A percentile compares a stretch with the other conserved stretches of the same genome.
Conservation (phyloP, 768 basidiomycete species). For the Auricularia sp. region DNA sequence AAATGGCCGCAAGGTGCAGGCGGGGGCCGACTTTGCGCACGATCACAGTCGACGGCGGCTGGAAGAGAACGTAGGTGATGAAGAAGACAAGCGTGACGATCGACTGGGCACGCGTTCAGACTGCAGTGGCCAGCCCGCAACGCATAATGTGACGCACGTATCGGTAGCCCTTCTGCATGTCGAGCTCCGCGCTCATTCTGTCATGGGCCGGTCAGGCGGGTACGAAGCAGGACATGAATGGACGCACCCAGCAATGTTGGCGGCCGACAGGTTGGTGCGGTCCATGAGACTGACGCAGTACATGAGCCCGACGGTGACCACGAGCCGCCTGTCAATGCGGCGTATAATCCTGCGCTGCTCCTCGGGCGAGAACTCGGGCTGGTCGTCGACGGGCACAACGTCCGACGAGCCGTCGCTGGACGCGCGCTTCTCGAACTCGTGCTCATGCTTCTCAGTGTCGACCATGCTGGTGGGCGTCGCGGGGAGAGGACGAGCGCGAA, state of each 20-base stretch:
- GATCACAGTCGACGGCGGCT: neutral
- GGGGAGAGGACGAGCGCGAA: no score
- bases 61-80: conserved; percentile 14
- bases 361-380: neutral
- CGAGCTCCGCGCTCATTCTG: neutral
- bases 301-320: neutral
- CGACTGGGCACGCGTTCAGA: conserved; percentile 9
- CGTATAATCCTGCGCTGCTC: neutral
- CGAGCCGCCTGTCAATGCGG: neutral
- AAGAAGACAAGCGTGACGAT: conserved; percentile 21
- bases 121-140: no score
- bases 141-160: neutral
- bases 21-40: neutral
- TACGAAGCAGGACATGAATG: no score
- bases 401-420: no score
- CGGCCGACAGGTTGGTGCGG: neutral
- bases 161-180: neutral
- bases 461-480: no score
- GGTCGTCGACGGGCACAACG: neutral
- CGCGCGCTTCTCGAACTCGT: neutral
- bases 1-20: neutral
- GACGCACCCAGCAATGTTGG: neutral
- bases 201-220: neutral
- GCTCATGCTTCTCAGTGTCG: neutral
- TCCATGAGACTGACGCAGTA: neutral